phyloP scores from a whole-genome alignment of 768 basidiomycete genomes.

The Boletus huronensis region DNA sequence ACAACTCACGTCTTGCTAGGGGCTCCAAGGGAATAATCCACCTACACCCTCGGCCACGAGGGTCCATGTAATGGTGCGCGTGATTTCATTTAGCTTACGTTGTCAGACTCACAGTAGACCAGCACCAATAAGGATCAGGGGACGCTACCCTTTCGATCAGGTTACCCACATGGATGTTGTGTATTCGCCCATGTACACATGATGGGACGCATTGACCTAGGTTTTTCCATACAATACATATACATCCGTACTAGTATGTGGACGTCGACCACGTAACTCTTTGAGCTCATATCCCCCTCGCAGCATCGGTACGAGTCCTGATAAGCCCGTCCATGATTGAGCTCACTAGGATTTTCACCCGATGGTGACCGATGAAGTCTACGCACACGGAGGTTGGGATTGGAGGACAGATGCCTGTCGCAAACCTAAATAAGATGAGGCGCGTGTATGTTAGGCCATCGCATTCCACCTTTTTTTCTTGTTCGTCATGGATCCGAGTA shows the following conservation, averaged over 20 bases:
- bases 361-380: not conserved
- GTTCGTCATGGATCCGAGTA: no score
- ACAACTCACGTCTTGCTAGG: not conserved
- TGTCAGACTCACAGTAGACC: not conserved
- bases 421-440: no score
- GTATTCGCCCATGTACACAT: not conserved
- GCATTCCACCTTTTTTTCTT: no score
- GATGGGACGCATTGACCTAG: not conserved
- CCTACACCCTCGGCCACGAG: no score
- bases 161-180: not conserved
- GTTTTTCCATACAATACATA: fast-evolving
- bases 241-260: not conserved
- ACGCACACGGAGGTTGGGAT: not conserved
- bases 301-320: not conserved
- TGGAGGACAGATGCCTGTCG: not conserved
- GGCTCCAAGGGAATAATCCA: not conserved
- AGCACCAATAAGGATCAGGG: not conserved
- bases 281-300: no score
- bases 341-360: not conserved
- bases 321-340: not conserved
- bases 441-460: no score
- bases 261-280: no score
- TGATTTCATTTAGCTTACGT: not conserved
- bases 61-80: not conserved
- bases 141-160: not conserved